Base-by-base conservation (phyloP, 2,329 filamentous ascomycete genomes). In the Tolypocladium album region DNA sequence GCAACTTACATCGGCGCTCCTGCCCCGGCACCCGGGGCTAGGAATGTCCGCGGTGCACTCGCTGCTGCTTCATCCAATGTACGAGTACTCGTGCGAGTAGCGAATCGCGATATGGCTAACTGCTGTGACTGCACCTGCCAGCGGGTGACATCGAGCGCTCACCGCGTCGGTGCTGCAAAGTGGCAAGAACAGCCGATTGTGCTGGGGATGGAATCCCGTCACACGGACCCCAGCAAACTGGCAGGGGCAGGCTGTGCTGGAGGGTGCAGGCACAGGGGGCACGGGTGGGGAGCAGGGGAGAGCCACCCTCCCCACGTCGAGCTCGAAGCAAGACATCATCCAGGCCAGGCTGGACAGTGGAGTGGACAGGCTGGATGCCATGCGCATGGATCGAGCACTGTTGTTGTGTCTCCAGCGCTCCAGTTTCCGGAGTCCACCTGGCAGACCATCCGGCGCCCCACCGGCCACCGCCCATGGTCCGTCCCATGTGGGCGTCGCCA, bases 321-420 rank as follows among this genome's bases (percentile, higher is more conserved):
- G 24, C 55, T 56, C 38, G 38, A 57, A 57, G 55, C 55, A 57
- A 57, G 55, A 57, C 55, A 57, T 57, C 55, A 34, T 43, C 55
- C 55, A 57, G 55, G 38, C 40, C 55, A 40, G 27, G 50, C 34
- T 24, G 34, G 34, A 36, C 34, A 11, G 7, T 36, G 34, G 34
- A 11, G 7, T 36, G 34, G 34, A 43, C 20, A n/a, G 17, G 36
- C 15, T 56, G 34, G 55, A 56, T 56, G 38, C 4, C 15, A n/a
- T 40, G n/a, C n/a, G 22, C 36, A 15, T 42, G 6, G 11, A 39
- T 4, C 38, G 6, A n/a, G 27, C 27, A 31, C 27, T 31, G 27
- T 5, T 31, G 27, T 31, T 31, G 27, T 31, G 27, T 5, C 27
- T 56, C 20, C 5, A 22, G 31, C 12, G 52, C 53, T 40, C 53